Evolutionary conservation across 2,329 filamentous ascomycete genomes (phyloP).

Genomic region (Fonsecaea monophora): DNA sequence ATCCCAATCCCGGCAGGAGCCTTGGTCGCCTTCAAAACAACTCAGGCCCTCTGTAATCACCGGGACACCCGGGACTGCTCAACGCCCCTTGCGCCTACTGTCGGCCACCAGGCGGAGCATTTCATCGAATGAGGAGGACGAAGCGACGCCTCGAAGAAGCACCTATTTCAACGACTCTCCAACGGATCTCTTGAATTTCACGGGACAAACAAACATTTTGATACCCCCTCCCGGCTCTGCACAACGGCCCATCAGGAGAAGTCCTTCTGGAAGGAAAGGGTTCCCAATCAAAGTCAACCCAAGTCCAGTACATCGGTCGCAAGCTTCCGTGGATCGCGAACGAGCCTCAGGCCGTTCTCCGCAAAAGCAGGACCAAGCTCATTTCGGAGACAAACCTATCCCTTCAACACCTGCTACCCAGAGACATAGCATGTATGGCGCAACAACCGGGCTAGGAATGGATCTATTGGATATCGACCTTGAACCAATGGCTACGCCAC

Average conservation of each 20-base stretch:
- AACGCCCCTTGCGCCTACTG: conserved; percentile 48
- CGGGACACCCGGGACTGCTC: conserved; percentile 59
- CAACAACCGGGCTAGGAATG: conserved; percentile 34
- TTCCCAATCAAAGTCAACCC: conserved; percentile 41
- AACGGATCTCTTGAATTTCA: conserved; percentile 86
- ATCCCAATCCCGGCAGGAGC: conserved; percentile 53
- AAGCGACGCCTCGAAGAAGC: conserved; percentile 58
- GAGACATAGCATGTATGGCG: conserved; percentile 39
- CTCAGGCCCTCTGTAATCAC: conserved; percentile 41
- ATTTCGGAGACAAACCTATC: conserved; percentile 28
- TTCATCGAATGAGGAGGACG: conserved; percentile 46
- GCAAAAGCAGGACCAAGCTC: conserved; percentile 38
- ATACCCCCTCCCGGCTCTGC: conserved; percentile 56
- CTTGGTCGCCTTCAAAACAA: conserved; percentile 53
- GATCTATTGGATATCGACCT: conserved; percentile 85
- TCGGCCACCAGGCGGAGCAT: conserved; percentile 32
- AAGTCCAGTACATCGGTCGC: conserved; percentile 38
- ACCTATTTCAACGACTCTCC: conserved; percentile 59
- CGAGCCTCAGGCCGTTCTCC: conserved; percentile 39
- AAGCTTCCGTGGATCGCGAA: conserved; percentile 41
- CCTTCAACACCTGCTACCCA: conserved; percentile 42
- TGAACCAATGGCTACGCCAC: conserved; percentile 88
- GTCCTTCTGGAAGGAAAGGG: conserved; percentile 46
- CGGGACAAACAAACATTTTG: conserved; percentile 72
- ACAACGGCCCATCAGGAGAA: conserved; percentile 46